Percentiles rank a stretch among this genome's conserved stretches.
These are phyloP conservation scores for Lagenidium giganteum DNA, from an alignment of 352 stramenopile genomes.

Conservation along the genomic window DNA sequence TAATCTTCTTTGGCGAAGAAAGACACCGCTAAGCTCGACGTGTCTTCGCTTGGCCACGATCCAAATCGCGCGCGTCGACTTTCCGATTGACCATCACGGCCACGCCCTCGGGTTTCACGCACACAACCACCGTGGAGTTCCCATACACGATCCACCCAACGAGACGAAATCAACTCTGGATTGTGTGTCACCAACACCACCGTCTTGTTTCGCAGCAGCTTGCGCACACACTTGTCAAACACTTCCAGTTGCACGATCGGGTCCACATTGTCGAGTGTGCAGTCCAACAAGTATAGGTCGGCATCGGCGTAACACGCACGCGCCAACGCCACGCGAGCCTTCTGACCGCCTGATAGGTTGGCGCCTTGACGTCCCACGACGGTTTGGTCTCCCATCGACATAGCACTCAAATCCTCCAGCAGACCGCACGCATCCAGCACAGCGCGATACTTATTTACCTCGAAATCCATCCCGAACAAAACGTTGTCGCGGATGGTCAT, in stretches of 20 bases:
- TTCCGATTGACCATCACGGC: too few relatives aligned
- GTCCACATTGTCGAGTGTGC: constrained; percentile 86
- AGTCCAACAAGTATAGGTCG: constrained; percentile 77
- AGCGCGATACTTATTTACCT: constrained; percentile 20
- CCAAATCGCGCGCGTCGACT: too few relatives aligned
- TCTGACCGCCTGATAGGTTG: constrained; percentile 90
- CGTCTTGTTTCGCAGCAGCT: constrained; percentile 41
- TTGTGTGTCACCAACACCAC: constrained; percentile 51
- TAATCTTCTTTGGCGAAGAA: too few relatives aligned
- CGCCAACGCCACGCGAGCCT: constrained; percentile 48
- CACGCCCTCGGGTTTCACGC: too few relatives aligned
- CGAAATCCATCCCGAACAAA: constrained; percentile 66
- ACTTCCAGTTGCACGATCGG: constrained; percentile 79
- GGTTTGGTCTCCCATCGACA: constrained; percentile 79
- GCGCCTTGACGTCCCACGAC: constrained; percentile 93
- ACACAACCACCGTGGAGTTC: too few relatives aligned
- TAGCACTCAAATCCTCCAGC: constrained; percentile 64
- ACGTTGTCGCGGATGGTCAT: constrained; percentile 89
- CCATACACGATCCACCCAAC: not conserved
- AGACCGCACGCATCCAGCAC: constrained; percentile 61
- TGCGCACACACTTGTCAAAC: constrained; percentile 28
- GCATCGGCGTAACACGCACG: constrained; percentile 42
- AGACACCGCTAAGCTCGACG: too few relatives aligned
- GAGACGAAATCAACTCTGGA: constrained; percentile 27
- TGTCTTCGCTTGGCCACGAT: too few relatives aligned